Evolutionary conservation across 140 eudicot genomes (phyloP), one percentile per base, ranked within the genome.

Genomic region (Erigeron philadelphicus): DNA sequence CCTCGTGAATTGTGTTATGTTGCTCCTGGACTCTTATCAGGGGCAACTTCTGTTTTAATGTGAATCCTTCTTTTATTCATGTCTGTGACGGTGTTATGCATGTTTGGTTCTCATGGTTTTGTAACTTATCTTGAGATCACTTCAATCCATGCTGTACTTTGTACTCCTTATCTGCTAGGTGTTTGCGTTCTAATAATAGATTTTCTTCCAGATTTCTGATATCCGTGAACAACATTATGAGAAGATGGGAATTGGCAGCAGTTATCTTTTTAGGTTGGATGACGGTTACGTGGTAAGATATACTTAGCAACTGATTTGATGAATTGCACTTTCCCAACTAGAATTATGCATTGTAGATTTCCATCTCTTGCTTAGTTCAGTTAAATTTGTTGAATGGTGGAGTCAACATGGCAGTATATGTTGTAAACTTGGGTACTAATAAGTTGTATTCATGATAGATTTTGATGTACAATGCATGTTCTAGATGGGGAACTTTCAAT

Each of bases 241-340:
- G 83, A 92, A 86, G 76, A 92, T 82, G 90, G 98, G 98, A 72
- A 92, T 88, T 68, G 98, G 98, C 57, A 92, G 98, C 85, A 92
- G 98, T 81, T 92, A 92, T 81, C 92, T 92, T 70, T 92, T 92
- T 71, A 81, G 96, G 81, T 71, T 92, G 79, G 98, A 92, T 81
- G 98, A 92, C 72, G 98, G 96, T 69, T 88, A 88, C 74, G 98
- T 92, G 95, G 98, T 92, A 81, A 79, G 96, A 75, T 64, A 63
- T 57, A 38, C 38, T n/a, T 73, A 50, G 56, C 56, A 73, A 54
- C 44, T 64, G 25, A 47, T 75, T 12, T 44, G 4, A 52, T 53
- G 48, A 64, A 65, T 55, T 7, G 65, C 15, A 15, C 50, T 48
- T n/a, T 63, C 41, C 18, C 64, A 21, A 61, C 38, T 38, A 31